Evolutionary conservation across 768 basidiomycete genomes (phyloP), one percentile per base, ranked within the genome.

Genomic region (Serendipita sp.): DNA sequence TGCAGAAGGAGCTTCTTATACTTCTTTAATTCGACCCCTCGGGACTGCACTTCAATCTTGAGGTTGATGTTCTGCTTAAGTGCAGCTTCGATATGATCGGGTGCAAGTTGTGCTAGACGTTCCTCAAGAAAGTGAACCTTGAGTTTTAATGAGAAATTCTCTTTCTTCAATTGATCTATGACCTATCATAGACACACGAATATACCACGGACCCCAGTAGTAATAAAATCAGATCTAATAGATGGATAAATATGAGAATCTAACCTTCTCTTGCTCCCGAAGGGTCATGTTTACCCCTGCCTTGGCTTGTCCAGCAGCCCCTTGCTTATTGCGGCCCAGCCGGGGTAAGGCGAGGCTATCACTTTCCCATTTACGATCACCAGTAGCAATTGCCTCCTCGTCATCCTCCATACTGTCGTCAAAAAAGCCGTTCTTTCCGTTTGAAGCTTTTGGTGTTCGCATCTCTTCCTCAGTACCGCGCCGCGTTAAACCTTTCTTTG

Each of bases 41-140:
- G 84, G 70, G 91, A 86, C 69, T 92, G 88, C 1, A 92, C 89
- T 72, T 93, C 90, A 69, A 93, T 86, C 75, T 95, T 95, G 71
- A 95, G 85, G 68, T 86, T 86, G 71, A 92, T 89, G 70, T 95
- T 95, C 74, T 95, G 91, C 69, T 93, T 91, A 65, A 92, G 81
- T 3, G 88, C 89, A 3, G 88, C 87, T 70, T 96, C 89, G 72
- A 94, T 88, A 71, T 96, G 88, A 72, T 95, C 92, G 0, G 92
- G 92, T 0, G 89, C 88, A 56, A 93, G 83, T 70, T 90, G 85
- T 1, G 88, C 87, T 15, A 99, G 81, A 51, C 90, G 86, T 70
- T 98, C 92, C 74, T 97, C 91, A 47, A 96, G 82, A 72, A 96
- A 95, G 72, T 96, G 92, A 2, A 97, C 89, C 66, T 92, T 89